Evolutionary conservation across 495 filamentous ascomycete genomes (phyloP).

Genomic region (Daldinia vernicosa): DNA sequence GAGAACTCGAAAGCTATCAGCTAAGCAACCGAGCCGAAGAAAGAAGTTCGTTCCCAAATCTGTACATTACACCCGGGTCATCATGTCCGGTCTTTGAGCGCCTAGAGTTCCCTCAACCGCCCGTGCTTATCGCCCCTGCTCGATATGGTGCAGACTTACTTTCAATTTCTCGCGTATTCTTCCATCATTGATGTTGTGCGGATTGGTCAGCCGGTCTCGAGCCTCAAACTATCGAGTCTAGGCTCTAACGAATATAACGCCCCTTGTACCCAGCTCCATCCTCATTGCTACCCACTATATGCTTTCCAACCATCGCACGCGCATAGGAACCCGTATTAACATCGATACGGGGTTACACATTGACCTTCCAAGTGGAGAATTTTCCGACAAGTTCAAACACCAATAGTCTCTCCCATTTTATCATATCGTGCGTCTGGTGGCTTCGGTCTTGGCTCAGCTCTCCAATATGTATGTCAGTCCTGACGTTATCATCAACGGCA

Average conservation of each 20-base stretch:
- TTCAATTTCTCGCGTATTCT: slow-evolving; percentile 24
- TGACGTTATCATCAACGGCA: background rate
- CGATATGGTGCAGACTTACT: slow-evolving; percentile 29
- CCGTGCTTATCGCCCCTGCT: slow-evolving; percentile 13
- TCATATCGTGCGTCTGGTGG: slow-evolving; percentile 20
- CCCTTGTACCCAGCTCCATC: slow-evolving; percentile 27
- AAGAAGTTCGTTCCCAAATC: slow-evolving; percentile 6
- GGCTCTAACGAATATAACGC: slow-evolving; percentile 26
- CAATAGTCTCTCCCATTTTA: slow-evolving; percentile 16
- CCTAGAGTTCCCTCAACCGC: slow-evolving; percentile 3
- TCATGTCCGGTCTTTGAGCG: background rate
- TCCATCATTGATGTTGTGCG: slow-evolving; percentile 24
- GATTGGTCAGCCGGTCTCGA: slow-evolving; percentile 21
- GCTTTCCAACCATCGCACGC: slow-evolving; percentile 16
- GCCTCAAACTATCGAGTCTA: slow-evolving; percentile 25
- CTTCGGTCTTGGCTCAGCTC: slow-evolving; percentile 20
- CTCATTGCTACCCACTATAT: slow-evolving; percentile 30
- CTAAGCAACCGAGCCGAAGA: background rate
- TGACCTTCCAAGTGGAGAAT: slow-evolving; percentile 16
- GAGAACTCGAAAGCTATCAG: background rate
- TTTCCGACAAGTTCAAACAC: background rate
- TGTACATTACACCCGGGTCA: slow-evolving; percentile 12
- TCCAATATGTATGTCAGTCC: background rate
- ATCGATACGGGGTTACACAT: slow-evolving; percentile 21
- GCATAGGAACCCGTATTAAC: slow-evolving; percentile 32